A percentile compares a stretch with the other conserved stretches of the same genome.
Evolutionary conservation across 306 rosid genomes (phyloP).

Genomic region (Pachyrhizus erosus): DNA sequence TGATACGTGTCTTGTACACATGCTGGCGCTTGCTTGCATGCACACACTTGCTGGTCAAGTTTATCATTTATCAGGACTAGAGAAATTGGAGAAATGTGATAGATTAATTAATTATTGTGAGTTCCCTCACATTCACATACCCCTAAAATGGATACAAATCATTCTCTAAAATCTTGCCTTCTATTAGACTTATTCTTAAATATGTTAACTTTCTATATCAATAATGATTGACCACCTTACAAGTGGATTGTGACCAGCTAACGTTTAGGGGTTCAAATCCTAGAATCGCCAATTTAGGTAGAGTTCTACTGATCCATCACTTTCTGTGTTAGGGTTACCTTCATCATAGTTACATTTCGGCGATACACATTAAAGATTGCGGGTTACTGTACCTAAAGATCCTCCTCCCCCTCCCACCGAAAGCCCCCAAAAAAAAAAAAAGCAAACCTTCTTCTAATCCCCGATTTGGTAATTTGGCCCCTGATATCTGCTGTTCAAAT

Average conservation of each 20-base stretch:
- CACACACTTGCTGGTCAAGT: neutral
- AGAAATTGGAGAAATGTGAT: constrained; percentile 10
- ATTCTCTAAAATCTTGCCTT: constrained; percentile 21
- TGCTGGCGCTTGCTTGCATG: neutral
- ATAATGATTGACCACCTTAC: neutral
- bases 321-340: neutral
- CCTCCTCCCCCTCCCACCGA: neutral
- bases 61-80: neutral
- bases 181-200: neutral
- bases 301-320: neutral
- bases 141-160: constrained; percentile 16
- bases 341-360: neutral
- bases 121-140: neutral
- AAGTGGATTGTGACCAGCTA: neutral
- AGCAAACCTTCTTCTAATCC: neutral
- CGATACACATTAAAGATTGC: neutral
- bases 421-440: neutral
- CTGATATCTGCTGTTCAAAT: neutral
- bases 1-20: neutral
- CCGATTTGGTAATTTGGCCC: constrained; percentile 21
- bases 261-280: neutral
- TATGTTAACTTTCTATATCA: neutral
- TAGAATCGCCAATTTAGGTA: neutral
- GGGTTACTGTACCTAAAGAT: no score
- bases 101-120: constrained; percentile 8